A percentile compares a stretch with the other conserved stretches of the same genome.
Conservation (phyloP, 2,329 filamentous ascomycete species). For the Calycina herbarum region DNA sequence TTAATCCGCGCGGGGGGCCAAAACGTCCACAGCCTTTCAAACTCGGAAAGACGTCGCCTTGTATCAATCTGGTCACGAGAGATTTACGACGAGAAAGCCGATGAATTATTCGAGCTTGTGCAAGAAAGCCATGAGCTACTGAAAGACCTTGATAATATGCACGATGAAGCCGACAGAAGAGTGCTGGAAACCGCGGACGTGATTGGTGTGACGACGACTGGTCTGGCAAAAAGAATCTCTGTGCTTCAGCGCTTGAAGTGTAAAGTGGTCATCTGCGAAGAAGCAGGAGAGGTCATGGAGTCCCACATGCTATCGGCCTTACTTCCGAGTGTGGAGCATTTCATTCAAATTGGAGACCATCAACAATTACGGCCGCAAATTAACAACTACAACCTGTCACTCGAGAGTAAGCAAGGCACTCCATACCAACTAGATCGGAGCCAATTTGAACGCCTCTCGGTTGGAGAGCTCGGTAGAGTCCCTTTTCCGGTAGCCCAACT, state of each 20-base stretch:
- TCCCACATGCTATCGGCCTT: constrained; percentile 43
- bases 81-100: constrained; percentile 13
- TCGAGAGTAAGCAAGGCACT: constrained; percentile 34
- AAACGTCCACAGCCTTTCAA: not conserved
- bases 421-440: constrained; percentile 33
- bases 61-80: constrained; percentile 19
- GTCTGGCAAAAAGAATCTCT: constrained; percentile 48
- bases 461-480: constrained; percentile 18
- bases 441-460: constrained; percentile 33
- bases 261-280: constrained; percentile 42
- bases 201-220: constrained; percentile 55
- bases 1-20: not conserved
- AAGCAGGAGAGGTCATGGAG: constrained; percentile 47
- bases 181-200: constrained; percentile 39
- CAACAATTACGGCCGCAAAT: constrained; percentile 42
- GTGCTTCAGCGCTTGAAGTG: constrained; percentile 21
- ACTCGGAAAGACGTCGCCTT: constrained; percentile 12
- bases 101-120: constrained; percentile 20
- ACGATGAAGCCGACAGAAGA: constrained; percentile 22
- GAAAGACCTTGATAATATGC: constrained; percentile 12
- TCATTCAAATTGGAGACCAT: constrained; percentile 47
- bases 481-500: constrained; percentile 31
- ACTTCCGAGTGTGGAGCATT: constrained; percentile 41
- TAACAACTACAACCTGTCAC: constrained; percentile 29
- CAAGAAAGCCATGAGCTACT: constrained; percentile 3